A percentile compares a stretch with the other conserved stretches of the same genome.
Conservation (phyloP, 2,329 filamentous ascomycete genomes). For the Aspergillus ruber region DNA sequence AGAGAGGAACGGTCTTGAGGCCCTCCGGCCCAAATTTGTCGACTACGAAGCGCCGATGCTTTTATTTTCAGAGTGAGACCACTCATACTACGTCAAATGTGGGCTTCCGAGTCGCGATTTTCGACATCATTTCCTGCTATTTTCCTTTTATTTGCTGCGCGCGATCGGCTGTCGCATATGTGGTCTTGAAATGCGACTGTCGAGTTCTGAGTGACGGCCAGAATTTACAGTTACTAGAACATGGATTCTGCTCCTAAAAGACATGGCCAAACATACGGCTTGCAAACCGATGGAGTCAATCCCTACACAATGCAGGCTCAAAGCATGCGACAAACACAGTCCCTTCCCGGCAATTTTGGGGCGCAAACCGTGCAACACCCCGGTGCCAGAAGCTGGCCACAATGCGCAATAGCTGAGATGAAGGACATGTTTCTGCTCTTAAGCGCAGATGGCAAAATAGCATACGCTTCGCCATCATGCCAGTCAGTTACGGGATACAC, state of each 20-base stretch:
- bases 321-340: slow-evolving; percentile 3
- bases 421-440: slow-evolving; percentile 85
- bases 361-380: slow-evolving; percentile 18
- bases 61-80: not conserved
- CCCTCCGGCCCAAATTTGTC: not conserved
- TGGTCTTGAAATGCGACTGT: too few relatives aligned
- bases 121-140: not conserved
- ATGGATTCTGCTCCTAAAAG: not conserved
- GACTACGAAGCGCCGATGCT: not conserved
- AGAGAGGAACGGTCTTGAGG: not conserved
- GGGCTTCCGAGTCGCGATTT: not conserved
- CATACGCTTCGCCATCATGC: slow-evolving; percentile 78
- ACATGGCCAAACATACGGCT: not conserved
- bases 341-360: slow-evolving; percentile 9
- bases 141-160: not conserved
- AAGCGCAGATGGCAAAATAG: slow-evolving; percentile 73
- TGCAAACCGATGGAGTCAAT: slow-evolving; percentile 7
- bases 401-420: slow-evolving; percentile 81
- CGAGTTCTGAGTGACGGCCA: not conserved
- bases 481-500: slow-evolving; percentile 69
- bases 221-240: not conserved
- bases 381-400: slow-evolving; percentile 71
- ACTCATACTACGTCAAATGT: not conserved
- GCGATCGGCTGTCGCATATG: too few relatives aligned
- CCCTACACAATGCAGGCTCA: slow-evolving; percentile 7